A percentile compares a stretch with the other conserved stretches of the same genome.
These are phyloP conservation scores for Chalciporus pseudorubinellus DNA, from an alignment of 768 basidiomycete species.

Conservation along the genomic window DNA sequence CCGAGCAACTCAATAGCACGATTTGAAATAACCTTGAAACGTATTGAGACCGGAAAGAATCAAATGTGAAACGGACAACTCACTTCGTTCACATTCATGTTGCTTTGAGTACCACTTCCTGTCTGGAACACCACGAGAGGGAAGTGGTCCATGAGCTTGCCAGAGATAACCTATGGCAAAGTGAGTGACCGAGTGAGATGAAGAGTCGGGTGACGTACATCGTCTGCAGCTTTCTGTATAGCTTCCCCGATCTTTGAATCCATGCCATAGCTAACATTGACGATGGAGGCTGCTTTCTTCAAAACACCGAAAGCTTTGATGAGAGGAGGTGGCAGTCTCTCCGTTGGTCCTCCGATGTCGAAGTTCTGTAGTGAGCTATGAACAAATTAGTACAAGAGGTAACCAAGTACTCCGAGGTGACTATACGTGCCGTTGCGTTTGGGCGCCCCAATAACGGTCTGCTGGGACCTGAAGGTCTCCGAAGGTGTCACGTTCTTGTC, in stretches of 20 bases:
- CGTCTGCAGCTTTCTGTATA: constrained; percentile 92
- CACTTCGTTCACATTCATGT: constrained; percentile 99
- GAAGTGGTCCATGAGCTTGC: constrained; percentile 92
- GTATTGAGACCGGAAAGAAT: not conserved
- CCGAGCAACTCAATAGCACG: constrained; percentile 96
- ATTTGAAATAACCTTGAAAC: constrained; percentile 86
- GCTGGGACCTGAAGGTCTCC: constrained; percentile 89
- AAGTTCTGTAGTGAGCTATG: constrained; percentile 91
- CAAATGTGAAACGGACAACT: not conserved
- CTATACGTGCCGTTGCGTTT: constrained; percentile 79
- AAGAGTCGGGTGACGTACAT: constrained; percentile 47
- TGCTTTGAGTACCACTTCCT: constrained; percentile 97
- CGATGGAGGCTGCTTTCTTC: constrained; percentile 93
- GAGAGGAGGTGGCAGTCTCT: constrained; percentile 90
- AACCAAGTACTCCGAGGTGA: not conserved
- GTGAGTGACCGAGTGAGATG: not conserved
- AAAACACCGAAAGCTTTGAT: constrained; percentile 97
- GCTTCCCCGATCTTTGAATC: constrained; percentile 84
- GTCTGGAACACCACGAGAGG: constrained; percentile 99
- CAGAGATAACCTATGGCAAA: constrained; percentile 79
- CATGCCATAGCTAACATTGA: constrained; percentile 88
- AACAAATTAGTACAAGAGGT: too few relatives aligned
- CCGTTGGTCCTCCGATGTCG: constrained; percentile 93
- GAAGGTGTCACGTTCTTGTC: constrained; percentile 91
- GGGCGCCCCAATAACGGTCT: constrained; percentile 95